Conservation (phyloP, 352 stramenopile genomes). For the Hyaloperonospora arabidopsidis region DNA sequence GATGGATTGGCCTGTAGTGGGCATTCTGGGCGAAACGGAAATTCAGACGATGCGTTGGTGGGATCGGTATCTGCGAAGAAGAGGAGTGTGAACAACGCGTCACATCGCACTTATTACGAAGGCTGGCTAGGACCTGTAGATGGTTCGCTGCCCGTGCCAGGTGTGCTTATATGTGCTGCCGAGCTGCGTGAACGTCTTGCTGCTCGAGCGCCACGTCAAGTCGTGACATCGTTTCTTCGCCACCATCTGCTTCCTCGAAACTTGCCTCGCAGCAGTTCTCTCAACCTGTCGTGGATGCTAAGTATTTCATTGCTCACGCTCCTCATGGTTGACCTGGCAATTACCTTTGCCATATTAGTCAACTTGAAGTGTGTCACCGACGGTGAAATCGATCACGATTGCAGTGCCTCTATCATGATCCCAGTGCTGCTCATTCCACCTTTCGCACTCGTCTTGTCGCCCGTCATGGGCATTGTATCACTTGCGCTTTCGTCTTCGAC, state of each 20-base stretch:
- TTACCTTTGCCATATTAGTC: constrained; percentile 69
- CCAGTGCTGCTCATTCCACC: constrained; percentile 63
- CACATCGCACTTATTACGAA: constrained; percentile 51
- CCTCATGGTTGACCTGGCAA: constrained; percentile 72
- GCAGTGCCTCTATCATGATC: constrained; percentile 63
- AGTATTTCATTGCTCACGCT: constrained; percentile 52
- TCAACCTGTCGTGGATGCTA: constrained; percentile 62
- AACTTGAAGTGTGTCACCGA: constrained; percentile 76
- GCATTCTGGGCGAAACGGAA: constrained; percentile 18
- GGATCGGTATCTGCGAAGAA: constrained; percentile 18
- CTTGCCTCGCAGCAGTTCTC: constrained; percentile 40
- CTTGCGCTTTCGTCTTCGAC: constrained; percentile 60
- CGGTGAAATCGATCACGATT: constrained; percentile 59
- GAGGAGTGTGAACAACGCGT: constrained; percentile 18
- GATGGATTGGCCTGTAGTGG: constrained; percentile 25
- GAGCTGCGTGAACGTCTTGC: constrained; percentile 57
- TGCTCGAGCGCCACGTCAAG: constrained; percentile 33
- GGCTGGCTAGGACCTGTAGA: constrained; percentile 66
- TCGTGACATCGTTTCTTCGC: constrained; percentile 38
- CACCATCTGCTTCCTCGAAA: constrained; percentile 50
- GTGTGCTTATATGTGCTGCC: constrained; percentile 59
- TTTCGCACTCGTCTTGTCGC: constrained; percentile 59
- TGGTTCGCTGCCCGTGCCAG: constrained; percentile 58
- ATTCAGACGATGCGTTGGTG: constrained; percentile 26
- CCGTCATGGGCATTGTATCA: constrained; percentile 68